Conservation (phyloP, 2,329 filamentous ascomycete species). For the Colletotrichum spaethianum region DNA sequence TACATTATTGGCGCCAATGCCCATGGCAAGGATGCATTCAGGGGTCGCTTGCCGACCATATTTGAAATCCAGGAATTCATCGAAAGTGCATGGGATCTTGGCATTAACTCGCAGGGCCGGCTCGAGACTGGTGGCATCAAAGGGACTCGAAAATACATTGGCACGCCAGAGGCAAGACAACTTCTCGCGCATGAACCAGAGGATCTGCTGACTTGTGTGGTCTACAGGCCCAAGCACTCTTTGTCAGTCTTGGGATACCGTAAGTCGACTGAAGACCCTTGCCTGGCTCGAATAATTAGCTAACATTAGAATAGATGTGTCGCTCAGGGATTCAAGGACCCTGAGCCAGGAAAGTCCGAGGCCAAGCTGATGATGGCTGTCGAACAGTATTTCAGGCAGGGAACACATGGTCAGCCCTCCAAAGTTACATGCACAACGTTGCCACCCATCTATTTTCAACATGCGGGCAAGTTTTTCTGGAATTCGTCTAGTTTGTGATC, state of each 20-base stretch:
- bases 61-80: constrained; percentile 89
- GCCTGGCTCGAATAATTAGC: not conserved
- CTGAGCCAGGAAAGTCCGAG: constrained; percentile 61
- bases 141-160: constrained; percentile 95
- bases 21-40: constrained; percentile 73
- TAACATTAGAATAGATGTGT: constrained; percentile 64
- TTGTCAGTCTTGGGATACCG: constrained; percentile 77
- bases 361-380: constrained; percentile 75
- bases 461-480: constrained; percentile 70
- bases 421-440: constrained; percentile 81
- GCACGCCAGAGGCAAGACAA: constrained; percentile 84
- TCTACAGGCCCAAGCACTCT: constrained; percentile 82
- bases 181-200: not conserved
- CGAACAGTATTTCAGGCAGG: constrained; percentile 81
- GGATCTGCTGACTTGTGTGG: not conserved
- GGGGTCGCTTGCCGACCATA: constrained; percentile 77
- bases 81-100: constrained; percentile 88
- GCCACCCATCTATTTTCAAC: constrained; percentile 92
- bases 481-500: no score
- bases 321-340: constrained; percentile 71
- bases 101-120: constrained; percentile 82
- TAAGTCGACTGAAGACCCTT: constrained; percentile 55
- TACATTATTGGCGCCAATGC: constrained; percentile 76
- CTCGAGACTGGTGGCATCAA: constrained; percentile 88
- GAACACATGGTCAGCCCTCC: constrained; percentile 61